Conservation (phyloP, 805 yeast genomes). For the Lachancea dasiensis region DNA sequence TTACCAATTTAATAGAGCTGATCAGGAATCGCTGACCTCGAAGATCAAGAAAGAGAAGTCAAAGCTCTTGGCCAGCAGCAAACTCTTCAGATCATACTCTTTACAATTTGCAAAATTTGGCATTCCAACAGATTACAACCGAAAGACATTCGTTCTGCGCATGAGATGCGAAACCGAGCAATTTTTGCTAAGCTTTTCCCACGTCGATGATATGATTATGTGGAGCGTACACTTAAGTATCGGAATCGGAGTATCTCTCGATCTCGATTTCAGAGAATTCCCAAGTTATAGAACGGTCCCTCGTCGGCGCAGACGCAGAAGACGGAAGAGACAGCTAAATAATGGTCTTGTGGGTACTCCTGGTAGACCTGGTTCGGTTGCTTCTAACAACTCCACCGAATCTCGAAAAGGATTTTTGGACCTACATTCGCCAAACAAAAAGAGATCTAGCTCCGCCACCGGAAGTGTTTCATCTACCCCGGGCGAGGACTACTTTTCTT, state of each 20-base stretch:
- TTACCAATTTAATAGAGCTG: conserved; percentile 25
- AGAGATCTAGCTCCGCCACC: conserved; percentile 1
- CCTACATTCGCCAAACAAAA: conserved; percentile 1
- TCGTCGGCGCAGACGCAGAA: conserved; percentile 52
- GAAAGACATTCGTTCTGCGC: conserved; percentile 61
- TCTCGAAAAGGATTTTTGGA: conserved; percentile 1
- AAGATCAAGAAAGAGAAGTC: conserved; percentile 17
- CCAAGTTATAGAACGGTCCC: conserved; percentile 82
- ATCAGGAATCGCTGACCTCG: conserved; percentile 23
- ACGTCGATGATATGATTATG: conserved; percentile 59
- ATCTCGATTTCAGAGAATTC: conserved; percentile 59
- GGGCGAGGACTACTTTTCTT: not conserved
- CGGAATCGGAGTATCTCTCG: conserved; percentile 77
- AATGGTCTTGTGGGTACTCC: too few species aligned
- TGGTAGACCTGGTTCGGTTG: not conserved
- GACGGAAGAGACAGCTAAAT: conserved; percentile 21
- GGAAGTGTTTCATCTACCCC: not conserved
- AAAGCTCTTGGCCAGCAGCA: conserved; percentile 30
- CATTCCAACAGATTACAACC: conserved; percentile 76
- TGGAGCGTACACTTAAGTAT: conserved; percentile 72
- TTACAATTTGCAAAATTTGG: conserved; percentile 83
- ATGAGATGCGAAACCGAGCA: conserved; percentile 82
- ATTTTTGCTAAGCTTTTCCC: conserved; percentile 57
- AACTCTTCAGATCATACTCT: conserved; percentile 59
- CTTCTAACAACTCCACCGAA: not conserved